A percentile compares a stretch with the other conserved stretches of the same genome.
phyloP scores from a whole-genome alignment of 1,284 basidiomycete genomes.

The Moniliophthora roreri region DNA sequence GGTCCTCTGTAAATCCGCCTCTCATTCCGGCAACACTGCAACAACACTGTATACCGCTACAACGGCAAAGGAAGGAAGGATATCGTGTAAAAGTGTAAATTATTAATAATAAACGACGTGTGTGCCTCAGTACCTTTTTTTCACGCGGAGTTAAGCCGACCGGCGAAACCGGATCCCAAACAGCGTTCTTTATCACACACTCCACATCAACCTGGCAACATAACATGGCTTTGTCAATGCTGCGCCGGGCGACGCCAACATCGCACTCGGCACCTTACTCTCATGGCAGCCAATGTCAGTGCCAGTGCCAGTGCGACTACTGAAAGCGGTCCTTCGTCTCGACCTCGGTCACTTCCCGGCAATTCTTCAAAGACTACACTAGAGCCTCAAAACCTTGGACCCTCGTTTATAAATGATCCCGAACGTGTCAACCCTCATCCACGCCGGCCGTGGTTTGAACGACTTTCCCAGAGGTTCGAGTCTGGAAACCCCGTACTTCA shows the following conservation, averaged over 20 bases:
- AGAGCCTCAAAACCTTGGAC: neutral
- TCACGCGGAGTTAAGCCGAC: neutral
- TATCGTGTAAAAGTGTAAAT: neutral
- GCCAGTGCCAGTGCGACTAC: too few relatives aligned
- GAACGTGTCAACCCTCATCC: conserved; percentile 1
- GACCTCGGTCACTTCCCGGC: neutral
- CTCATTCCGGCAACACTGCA: too few relatives aligned
- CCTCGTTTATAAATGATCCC: conserved; percentile 2
- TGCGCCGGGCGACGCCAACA: too few relatives aligned
- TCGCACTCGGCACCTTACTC: too few relatives aligned
- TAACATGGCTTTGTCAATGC: too few relatives aligned
- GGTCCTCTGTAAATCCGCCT: neutral
- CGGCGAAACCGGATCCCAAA: neutral
- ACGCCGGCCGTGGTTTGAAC: conserved; percentile 9
- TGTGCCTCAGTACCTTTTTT: neutral
- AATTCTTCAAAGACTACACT: conserved; percentile 4
- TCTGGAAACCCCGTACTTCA: conserved; percentile 13
- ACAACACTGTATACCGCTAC: too few relatives aligned
- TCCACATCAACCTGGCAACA: too few relatives aligned
- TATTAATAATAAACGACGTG: neutral
- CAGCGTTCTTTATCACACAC: neutral
- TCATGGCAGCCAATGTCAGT: too few relatives aligned
- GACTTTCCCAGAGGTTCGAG: conserved; percentile 9
- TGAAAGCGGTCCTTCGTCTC: neutral
- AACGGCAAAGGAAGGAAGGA: neutral